These are phyloP conservation scores for Aspergillus coremiiformis DNA, from an alignment of 495 filamentous ascomycete genomes.

Conservation along the genomic window DNA sequence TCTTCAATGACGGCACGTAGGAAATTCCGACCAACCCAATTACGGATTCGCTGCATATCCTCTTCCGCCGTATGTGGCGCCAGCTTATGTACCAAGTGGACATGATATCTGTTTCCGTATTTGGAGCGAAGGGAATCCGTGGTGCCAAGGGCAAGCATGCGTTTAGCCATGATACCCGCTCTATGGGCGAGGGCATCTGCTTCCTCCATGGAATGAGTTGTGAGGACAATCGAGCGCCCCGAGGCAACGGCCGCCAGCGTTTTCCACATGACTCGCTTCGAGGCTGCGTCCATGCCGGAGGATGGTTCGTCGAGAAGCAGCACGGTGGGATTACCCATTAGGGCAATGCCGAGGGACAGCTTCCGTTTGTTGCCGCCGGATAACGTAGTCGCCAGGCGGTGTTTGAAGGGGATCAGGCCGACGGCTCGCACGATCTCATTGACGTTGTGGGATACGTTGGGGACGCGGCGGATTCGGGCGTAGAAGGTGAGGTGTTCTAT, in stretches of 20 bases:
- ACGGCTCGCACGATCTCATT: slow-evolving; percentile 37
- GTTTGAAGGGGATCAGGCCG: slow-evolving; percentile 28
- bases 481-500: slow-evolving; percentile 52
- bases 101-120: slow-evolving; percentile 35
- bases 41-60: slow-evolving; percentile 56
- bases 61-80: slow-evolving; percentile 60
- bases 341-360: slow-evolving; percentile 41
- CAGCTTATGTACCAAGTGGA: slow-evolving; percentile 57
- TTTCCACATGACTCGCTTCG: slow-evolving; percentile 45
- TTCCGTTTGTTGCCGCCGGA: slow-evolving; percentile 52
- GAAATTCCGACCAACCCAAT: slow-evolving; percentile 53
- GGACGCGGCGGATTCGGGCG: slow-evolving; percentile 46
- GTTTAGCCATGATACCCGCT: slow-evolving; percentile 37
- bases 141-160: slow-evolving; percentile 37
- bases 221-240: slow-evolving; percentile 35
- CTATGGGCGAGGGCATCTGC: slow-evolving; percentile 37
- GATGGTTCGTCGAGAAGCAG: slow-evolving; percentile 45
- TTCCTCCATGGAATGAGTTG: slow-evolving; percentile 43
- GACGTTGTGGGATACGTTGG: slow-evolving; percentile 44
- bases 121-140: slow-evolving; percentile 30
- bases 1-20: slow-evolving; percentile 57
- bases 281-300: slow-evolving; percentile 44
- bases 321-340: slow-evolving; percentile 44
- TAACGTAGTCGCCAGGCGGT: slow-evolving; percentile 39
- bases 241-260: slow-evolving; percentile 31